These are phyloP conservation scores for Eimeria necatrix DNA, from an alignment of 169 alveolate genomes.

Conservation along the genomic window DNA sequence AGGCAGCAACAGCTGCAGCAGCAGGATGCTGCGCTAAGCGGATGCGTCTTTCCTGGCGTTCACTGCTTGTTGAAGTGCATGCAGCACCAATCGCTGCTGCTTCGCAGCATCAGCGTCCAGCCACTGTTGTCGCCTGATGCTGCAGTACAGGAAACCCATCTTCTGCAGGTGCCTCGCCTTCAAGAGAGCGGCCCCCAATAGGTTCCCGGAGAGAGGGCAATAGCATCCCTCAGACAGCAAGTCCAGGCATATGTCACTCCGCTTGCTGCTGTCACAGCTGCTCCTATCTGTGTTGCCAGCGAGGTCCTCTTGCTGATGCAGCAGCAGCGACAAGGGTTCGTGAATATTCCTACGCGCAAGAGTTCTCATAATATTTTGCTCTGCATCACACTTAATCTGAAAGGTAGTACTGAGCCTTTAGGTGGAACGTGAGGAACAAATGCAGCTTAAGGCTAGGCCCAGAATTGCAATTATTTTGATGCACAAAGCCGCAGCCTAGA, in stretches of 20 bases:
- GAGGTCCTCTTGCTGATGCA: constrained; percentile 33
- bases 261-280: constrained; percentile 36
- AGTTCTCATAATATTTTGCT: too few relatives aligned
- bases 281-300: background rate
- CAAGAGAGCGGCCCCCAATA: constrained; percentile 60
- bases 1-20: constrained; percentile 31
- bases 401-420: too few relatives aligned
- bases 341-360: background rate
- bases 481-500: background rate
- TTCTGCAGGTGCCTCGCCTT: constrained; percentile 68
- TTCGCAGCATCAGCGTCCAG: constrained; percentile 13
- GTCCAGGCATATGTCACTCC: constrained; percentile 28
- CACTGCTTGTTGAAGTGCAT: constrained; percentile 36
- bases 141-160: constrained; percentile 35
- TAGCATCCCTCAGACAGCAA: constrained; percentile 72
- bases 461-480: background rate
- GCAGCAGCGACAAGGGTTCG: background rate
- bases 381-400: too few relatives aligned
- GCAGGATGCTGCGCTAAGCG: constrained; percentile 3
- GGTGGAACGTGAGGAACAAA: too few relatives aligned
- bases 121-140: constrained; percentile 61
- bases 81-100: constrained; percentile 52
- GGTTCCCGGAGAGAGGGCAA: constrained; percentile 74
- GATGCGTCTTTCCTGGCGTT: background rate
- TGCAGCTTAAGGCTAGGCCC: background rate